Evolutionary conservation across 768 basidiomycete genomes (phyloP), one percentile per base, ranked within the genome.

Genomic region (Mycena latifolia): DNA sequence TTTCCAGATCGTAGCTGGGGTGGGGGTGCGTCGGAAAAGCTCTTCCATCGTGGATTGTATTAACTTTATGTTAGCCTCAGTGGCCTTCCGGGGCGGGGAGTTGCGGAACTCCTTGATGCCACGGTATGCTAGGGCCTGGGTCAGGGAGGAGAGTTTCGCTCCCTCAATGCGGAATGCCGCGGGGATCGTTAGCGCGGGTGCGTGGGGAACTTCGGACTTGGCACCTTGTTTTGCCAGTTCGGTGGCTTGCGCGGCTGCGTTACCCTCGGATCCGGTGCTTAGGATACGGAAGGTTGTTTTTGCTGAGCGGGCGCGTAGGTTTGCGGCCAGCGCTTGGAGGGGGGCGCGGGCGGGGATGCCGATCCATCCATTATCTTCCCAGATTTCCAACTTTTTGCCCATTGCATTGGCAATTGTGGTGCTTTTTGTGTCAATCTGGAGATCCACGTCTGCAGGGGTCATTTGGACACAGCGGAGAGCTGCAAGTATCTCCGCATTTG

Each of bases 121-220:
- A 2, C 27, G 33, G 22, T 61, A 53, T n/a, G 60, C 60, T 0
- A 46, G 7, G 0, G 53, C 61, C 20, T 48, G 53, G 7, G 61
- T 63, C 22, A 61, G n/a, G 2, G 14, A 25, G 1, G n/a, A 3
- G 0, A 62, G 28, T 18, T 62, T 62, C n/a, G n/a, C n/a, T n/a
- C n/a, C n/a, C n/a, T n/a, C n/a, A n/a, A n/a, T n/a, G n/a, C n/a
- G n/a, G n/a, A n/a, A n/a, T n/a, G n/a, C n/a, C n/a, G n/a, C 22
- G 14, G 8, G 10, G 31, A 3, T 11, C 9, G 10, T 15, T 20
- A 28, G 28, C 3, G 48, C 5, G 14, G 37, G 37, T 37, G 37
- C 37, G 14, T 37, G 15, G 3, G 14, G 3, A 9, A 3, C 37
- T 17, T 7, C 37, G 15, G 8, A 9, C 37, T 37, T 7, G 37